Percentiles rank a stretch among this genome's conserved stretches.
Evolutionary conservation across 2,329 filamentous ascomycete species (phyloP).

Genomic region (Sporothrix curviconia): DNA sequence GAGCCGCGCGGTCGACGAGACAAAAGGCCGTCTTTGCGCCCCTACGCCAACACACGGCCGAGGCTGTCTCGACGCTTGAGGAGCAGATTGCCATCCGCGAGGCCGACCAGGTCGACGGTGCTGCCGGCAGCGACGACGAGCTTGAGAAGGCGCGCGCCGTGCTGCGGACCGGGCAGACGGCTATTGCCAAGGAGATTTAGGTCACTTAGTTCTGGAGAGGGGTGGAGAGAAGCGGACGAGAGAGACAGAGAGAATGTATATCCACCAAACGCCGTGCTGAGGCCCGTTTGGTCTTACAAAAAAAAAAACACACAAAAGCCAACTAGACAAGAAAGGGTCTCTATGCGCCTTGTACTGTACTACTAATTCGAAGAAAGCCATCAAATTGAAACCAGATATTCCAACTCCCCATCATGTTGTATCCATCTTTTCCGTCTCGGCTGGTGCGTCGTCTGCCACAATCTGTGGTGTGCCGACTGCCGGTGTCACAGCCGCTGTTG

Average conservation of each 20-base stretch:
- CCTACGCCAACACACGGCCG: constrained; percentile 62
- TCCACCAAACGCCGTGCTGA: constrained; percentile 4
- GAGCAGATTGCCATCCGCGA: constrained; percentile 63
- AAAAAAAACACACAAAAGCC: background rate
- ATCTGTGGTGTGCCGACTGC: background rate
- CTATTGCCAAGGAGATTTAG: constrained; percentile 24
- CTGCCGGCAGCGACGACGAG: constrained; percentile 38
- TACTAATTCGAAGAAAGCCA: no score
- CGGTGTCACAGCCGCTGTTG: no score
- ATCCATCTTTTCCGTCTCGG: constrained; percentile 55
- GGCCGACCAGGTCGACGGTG: constrained; percentile 29
- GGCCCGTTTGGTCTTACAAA: background rate
- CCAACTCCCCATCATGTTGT: constrained; percentile 38
- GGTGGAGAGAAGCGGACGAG: background rate
- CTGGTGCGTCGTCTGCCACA: background rate
- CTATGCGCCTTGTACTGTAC: no score
- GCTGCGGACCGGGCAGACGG: constrained; percentile 43
- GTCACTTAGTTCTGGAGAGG: no score
- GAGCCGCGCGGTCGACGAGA: constrained; percentile 80
- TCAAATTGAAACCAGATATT: no score
- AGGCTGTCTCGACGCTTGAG: constrained; percentile 67
- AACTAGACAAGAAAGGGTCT: background rate
- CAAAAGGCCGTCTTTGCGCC: constrained; percentile 72
- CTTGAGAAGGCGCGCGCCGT: constrained; percentile 49
- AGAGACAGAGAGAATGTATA: background rate